Conservation (phyloP, 176 grass and related monocot genomes). For the Oryza brachyantha region DNA sequence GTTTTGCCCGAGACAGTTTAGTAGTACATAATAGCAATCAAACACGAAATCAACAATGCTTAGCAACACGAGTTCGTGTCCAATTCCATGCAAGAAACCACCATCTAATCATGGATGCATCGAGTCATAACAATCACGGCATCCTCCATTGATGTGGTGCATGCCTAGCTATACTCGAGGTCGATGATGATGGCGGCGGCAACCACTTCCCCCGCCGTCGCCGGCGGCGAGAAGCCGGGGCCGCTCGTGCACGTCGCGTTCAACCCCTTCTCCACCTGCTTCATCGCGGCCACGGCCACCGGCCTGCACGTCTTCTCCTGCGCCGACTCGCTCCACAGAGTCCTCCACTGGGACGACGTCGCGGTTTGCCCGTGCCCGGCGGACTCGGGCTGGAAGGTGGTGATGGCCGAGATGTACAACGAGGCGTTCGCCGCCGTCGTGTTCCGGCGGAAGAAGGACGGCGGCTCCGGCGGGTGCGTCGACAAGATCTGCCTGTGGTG, state of each 20-base stretch:
- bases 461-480: not conserved
- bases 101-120: not conserved
- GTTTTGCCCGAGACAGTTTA: not conserved
- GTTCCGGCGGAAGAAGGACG: not conserved
- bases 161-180: no score
- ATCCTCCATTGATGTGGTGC: not conserved
- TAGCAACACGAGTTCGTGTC: not conserved
- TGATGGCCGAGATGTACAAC: conserved; percentile 18
- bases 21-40: not conserved
- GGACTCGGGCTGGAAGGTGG: not conserved
- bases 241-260: conserved; percentile 53
- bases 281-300: conserved; percentile 43
- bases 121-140: not conserved
- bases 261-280: conserved; percentile 51
- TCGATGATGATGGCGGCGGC: conserved; percentile 17
- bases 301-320: conserved; percentile 57
- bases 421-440: conserved; percentile 19
- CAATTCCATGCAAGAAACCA: not conserved
- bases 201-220: not conserved
- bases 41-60: not conserved
- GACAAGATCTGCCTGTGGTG: not conserved
- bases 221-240: not conserved
- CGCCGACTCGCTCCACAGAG: conserved; percentile 37
- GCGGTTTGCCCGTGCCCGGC: not conserved
- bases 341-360: conserved; percentile 8